phyloP scores from a whole-genome alignment of 2,329 filamentous ascomycete species.

The Leptodontidium sp. region DNA sequence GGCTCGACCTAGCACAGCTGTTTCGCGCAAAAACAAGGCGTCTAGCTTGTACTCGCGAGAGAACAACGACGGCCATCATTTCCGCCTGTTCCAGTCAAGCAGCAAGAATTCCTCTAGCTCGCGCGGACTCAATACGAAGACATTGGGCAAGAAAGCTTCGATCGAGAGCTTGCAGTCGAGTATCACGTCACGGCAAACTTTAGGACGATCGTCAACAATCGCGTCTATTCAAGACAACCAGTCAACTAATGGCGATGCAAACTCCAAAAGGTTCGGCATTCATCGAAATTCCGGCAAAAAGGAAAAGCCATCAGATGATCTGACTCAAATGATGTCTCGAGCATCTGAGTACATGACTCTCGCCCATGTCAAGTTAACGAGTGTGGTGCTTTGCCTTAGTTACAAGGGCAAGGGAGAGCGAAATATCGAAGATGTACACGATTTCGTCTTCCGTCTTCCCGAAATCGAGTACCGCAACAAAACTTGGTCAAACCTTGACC shows the following conservation, averaged over 20 bases:
- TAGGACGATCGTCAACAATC: conserved; percentile 40
- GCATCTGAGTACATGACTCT: conserved; percentile 98
- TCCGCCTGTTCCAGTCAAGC: conserved; percentile 54
- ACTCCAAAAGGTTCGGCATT: conserved; percentile 62
- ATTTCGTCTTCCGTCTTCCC: conserved; percentile 96
- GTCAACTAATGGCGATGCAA: conserved; percentile 44
- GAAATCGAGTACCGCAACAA: conserved; percentile 97
- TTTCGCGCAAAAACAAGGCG: conserved; percentile 38
- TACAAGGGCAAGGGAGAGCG: conserved; percentile 97
- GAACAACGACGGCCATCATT: conserved; percentile 48
- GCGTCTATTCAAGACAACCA: conserved; percentile 37
- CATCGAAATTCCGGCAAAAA: conserved; percentile 52
- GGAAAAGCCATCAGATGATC: conserved; percentile 77
- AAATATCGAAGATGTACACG: conserved; percentile 95
- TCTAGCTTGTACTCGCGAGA: conserved; percentile 40
- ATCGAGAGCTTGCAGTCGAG: conserved; percentile 44
- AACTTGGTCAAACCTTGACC: conserved; percentile 97
- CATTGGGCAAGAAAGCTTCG: conserved; percentile 44
- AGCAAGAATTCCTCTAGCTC: conserved; percentile 42
- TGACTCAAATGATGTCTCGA: conserved; percentile 95
- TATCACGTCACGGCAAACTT: conserved; percentile 37
- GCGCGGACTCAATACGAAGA: conserved; percentile 33
- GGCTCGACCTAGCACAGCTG: conserved; percentile 39
- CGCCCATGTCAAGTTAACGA: conserved; percentile 92
- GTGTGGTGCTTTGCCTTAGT: conserved; percentile 92